Conservation (phyloP, 2,329 filamentous ascomycete species). For the Colletotrichum echinochloae region DNA sequence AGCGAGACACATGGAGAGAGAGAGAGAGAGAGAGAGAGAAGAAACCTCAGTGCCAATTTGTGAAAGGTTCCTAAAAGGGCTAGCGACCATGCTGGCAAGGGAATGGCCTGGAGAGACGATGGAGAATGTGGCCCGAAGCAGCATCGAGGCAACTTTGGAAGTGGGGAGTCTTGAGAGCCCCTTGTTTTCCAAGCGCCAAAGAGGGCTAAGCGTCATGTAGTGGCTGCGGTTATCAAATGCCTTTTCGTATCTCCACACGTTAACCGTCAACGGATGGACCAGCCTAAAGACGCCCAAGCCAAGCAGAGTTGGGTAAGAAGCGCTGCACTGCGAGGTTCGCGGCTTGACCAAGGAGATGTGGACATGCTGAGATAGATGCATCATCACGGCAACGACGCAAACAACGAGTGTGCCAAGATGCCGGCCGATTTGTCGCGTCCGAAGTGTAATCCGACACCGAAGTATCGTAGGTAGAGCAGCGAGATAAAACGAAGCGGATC, state of each 20-base stretch:
- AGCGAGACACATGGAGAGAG: constrained; percentile 8
- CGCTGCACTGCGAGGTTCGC: constrained; percentile 20
- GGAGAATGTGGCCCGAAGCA: constrained; percentile 33
- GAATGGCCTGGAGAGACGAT: constrained; percentile 26
- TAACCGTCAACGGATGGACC: constrained; percentile 6
- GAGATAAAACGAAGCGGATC: background rate
- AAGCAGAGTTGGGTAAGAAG: constrained; percentile 1
- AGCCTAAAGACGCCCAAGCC: background rate
- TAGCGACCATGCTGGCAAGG: constrained; percentile 21
- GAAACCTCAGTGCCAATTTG: constrained; percentile 1
- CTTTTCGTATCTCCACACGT: constrained; percentile 18
- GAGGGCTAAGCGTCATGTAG: constrained; percentile 23
- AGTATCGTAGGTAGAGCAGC: background rate
- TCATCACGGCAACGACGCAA: constrained; percentile 5
- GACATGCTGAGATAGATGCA: background rate
- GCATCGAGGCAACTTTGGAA: constrained; percentile 19
- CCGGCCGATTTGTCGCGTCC: background rate
- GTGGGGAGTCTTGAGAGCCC: constrained; percentile 25
- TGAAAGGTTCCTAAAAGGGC: constrained; percentile 20
- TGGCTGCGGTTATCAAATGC: constrained; percentile 30
- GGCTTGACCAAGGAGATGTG: constrained; percentile 14
- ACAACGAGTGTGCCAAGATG: background rate
- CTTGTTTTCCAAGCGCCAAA: constrained; percentile 33
- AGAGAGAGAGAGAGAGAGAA: constrained; percentile 20
- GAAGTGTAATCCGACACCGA: background rate